Base-by-base conservation (phyloP, 1,284 basidiomycete genomes). In the Sporisorium exsertum region DNA sequence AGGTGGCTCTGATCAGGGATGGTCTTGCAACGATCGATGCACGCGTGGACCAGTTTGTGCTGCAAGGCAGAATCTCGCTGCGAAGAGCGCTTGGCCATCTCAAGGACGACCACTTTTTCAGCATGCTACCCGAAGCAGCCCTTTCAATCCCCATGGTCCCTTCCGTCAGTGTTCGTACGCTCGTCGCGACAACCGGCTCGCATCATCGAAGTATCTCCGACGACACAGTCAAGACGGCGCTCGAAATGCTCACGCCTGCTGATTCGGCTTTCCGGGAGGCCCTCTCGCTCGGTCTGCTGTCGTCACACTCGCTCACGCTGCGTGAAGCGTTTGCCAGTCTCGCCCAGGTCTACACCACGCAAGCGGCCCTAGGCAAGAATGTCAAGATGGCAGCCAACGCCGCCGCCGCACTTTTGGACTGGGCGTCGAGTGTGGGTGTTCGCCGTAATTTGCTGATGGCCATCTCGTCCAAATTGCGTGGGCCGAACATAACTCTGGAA, bases 81-180 rank as follows among this genome's bases (percentile, higher is more conserved):
- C 59, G 72, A 13, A 61, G 67, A 37, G 65, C 75, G 9, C 64
- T 75, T n/a, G 58, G 75, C 7, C 62, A 72, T 50, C 69, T 84
- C 45, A 64, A 75, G 35, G 60, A 43, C 16, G 81, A 84, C 51
- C 76, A 73, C 52, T 69, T 81, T 27, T 75, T 77, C 59, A 80
- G 78, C 62, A 71, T 81, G 72, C 72, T 84, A 16, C 76, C 82
- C 7, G 82, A 84, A 42, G 69, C 76, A 9, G 79, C 81, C 40
- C 68, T 80, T 20, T 80, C 77, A 8, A 62, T 82, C 27, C 81
- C 81, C 10, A 78, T 78, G 78, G 66, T 73, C 12, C 72, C 69
- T 1, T 72, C 72, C 6, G 54, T 70, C 47, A 72, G 69, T 43
- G 61, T 69, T 22, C 70, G 72, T 3, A 61, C 62, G 33, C 66